A percentile compares a stretch with the other conserved stretches of the same genome.
phyloP scores from a whole-genome alignment of 116 monocot genomes.

The Zostera marina region DNA sequence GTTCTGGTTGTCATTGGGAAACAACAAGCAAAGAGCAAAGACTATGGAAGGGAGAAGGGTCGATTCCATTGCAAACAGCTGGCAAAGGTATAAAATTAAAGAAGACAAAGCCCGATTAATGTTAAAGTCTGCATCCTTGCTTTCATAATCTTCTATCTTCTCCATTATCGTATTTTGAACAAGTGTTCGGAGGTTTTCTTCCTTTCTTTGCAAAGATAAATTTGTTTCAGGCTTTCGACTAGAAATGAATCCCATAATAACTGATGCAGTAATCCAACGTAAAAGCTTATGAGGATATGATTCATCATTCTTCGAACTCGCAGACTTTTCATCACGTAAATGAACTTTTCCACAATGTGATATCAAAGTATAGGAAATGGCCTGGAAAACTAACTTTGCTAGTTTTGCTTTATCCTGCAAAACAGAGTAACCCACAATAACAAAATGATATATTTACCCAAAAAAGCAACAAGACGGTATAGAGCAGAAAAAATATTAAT shows the following conservation, averaged over 20 bases:
- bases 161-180: constrained; percentile 15
- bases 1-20: constrained; percentile 10
- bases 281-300: constrained; percentile 36
- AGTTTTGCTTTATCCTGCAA: constrained; percentile 39
- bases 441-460: not conserved
- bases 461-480: not conserved
- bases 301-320: constrained; percentile 17
- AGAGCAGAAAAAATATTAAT: too few species aligned
- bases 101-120: constrained; percentile 24
- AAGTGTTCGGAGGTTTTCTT: constrained; percentile 20
- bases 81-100: constrained; percentile 40
- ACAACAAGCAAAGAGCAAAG: constrained; percentile 42
- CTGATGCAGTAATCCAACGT: constrained; percentile 51
- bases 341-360: constrained; percentile 3
- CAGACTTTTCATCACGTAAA: not conserved
- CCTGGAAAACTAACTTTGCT: constrained; percentile 22
- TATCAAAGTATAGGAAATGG: constrained; percentile 16
- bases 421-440: not conserved
- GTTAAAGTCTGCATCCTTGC: constrained; percentile 6
- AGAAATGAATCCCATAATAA: constrained; percentile 43
- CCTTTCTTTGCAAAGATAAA: not conserved
- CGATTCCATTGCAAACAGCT: constrained; percentile 19
- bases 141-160: constrained; percentile 1
- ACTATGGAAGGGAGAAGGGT: constrained; percentile 26
- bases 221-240: not conserved